Base-by-base conservation (phyloP, 1,139 yeast genomes). In the Suhomyces chickasaworum region DNA sequence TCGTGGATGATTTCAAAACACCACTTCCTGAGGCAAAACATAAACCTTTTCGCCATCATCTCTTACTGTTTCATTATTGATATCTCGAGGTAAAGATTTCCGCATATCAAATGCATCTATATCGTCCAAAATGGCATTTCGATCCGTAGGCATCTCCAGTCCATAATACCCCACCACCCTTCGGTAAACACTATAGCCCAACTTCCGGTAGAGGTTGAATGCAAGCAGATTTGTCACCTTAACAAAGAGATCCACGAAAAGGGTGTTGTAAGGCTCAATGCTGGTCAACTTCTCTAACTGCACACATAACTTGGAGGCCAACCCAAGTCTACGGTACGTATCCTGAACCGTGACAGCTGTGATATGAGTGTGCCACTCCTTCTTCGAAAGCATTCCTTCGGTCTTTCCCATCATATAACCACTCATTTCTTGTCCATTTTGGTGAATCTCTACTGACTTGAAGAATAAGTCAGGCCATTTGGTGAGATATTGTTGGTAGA, bases 321-420 rank as follows among this genome's bases (percentile, higher is more conserved):
- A 71, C 2, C 96, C 96, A 17, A 93, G 75, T 49, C 99, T 72
- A 49, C 99, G 73, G 60, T 86, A 91, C 45, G 83, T 84, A 21
- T 88, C 84, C 51, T 86, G 86, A 0, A 95, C 86, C 0, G 99
- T 90, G 2, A 95, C 97, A 0, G 99, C 99, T 0, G 98, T 90
- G 47, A 95, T 90, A 65, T 95, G 99, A 0, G 96, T 83, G 61
- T 95, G 99, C 96, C 97, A 93, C 54, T 90, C 95, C 45, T 77
- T 80, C 15, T 77, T 81, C 18, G 73, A 69, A 34, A 73, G 52
- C 45, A 68, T 59, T 1, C 99, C 99, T 65, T 95, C 99, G 3
- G 96, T 85, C 65, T 95, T 95, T n/a, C 95, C 99, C 81, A 95
- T 84, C 95, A 95, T 84, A 59, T 86, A 86, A 0, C 93, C 95